phyloP scores from a whole-genome alignment of 2,329 filamentous ascomycete genomes.

The Aspergillus felis region DNA sequence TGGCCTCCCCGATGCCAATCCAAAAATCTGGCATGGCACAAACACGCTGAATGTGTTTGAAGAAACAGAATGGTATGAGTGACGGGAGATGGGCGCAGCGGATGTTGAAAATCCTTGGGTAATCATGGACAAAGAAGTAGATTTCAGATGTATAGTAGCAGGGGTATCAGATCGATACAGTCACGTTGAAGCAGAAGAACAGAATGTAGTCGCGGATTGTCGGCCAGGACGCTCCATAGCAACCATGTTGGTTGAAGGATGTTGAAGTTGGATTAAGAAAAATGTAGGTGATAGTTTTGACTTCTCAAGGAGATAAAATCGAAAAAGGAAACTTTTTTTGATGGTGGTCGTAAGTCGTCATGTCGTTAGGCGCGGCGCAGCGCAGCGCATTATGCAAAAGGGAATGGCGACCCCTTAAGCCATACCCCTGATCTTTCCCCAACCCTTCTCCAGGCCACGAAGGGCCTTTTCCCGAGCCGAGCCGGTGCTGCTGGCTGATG shows the following conservation, averaged over 20 bases:
- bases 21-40: not conserved
- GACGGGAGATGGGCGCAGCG: not conserved
- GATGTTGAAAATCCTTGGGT: not conserved
- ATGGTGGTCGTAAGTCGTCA: conserved; percentile 8
- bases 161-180: not conserved
- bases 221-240: not conserved
- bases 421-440: conserved; percentile 38
- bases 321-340: not conserved
- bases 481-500: conserved; percentile 33
- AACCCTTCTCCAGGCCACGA: conserved; percentile 36
- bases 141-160: not conserved
- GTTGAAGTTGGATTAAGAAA: not conserved
- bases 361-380: conserved; percentile 14
- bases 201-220: not conserved
- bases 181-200: not conserved
- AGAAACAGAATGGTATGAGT: not conserved
- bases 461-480: conserved; percentile 35
- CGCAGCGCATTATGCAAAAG: not conserved
- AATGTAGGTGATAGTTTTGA: not conserved
- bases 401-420: conserved; percentile 19
- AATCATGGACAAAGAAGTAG: not conserved
- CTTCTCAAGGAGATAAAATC: not conserved
- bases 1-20: not conserved
- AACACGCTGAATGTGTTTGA: not conserved
- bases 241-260: not conserved